Evolutionary conservation across 2,329 filamentous ascomycete genomes (phyloP), one percentile per base, ranked within the genome.

Genomic region (Mariannaea sp.): DNA sequence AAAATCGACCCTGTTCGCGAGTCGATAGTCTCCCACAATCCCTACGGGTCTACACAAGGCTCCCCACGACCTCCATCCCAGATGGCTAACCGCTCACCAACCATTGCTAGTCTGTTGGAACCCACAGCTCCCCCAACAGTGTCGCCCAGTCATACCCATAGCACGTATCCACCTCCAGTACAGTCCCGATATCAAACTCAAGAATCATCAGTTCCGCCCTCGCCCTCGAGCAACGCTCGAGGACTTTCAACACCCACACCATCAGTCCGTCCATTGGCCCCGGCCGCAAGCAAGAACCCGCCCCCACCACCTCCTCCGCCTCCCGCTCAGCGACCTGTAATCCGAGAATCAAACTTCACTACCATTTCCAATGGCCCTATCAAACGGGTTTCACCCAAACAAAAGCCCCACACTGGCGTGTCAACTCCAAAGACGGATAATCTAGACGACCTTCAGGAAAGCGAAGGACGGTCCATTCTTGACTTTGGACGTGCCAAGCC

Each of bases 91-190:
- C 71, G 65, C 32, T 97, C 93, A 4, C 92, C 93, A 1, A 93
- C 93, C 3, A 96, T 97, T 62, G 88, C 91, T 5, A 96, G 90
- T 72, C 81, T 97, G 52, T 90, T 97, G 44, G 91, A 96, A 38
- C 71, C 70, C 12, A 70, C 73, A 5, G 71, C 71, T 4, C 69
- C 66, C 3, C 33, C 59, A 13, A 64, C 65, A 40, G 57, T 60
- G 13, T 71, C 68, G 38, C 69, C 65, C 2, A 65, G 59, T 13
- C 66, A 68, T 20, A 56, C 70, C 3, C 69, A 65, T 27, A 59
- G 13, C 59, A 64, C 46, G 53, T 62, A 42, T 45, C 69, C 70
- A 29, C 58, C 65, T 14, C 48, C 60, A 8, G 48, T 63, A 14
- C 68, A 69, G 17, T 51, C 67, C 19, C 68, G 70, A n/a, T 61